These are phyloP conservation scores for Elongisporangium undulatum DNA, from an alignment of 352 stramenopile genomes.

Conservation along the genomic window DNA sequence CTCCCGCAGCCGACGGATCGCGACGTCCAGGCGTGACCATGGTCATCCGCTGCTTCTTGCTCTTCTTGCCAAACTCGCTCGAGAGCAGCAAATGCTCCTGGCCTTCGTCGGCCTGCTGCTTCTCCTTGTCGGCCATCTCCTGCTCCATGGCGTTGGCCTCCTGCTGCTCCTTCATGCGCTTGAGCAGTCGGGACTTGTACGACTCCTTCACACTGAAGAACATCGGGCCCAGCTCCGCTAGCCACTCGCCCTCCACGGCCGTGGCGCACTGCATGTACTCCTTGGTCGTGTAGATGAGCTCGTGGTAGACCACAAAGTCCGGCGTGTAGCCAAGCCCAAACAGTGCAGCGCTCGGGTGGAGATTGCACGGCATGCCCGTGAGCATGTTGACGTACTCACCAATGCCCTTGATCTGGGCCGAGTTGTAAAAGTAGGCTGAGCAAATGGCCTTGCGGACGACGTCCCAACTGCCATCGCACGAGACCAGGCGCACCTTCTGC, in stretches of 20 bases:
- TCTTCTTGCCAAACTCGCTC: conserved; percentile 13
- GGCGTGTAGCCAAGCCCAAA: conserved; percentile 98
- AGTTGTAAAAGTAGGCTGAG: conserved; percentile 99
- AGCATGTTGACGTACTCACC: conserved; percentile 99
- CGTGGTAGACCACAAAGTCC: conserved; percentile 99
- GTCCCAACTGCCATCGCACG: conserved; percentile 94
- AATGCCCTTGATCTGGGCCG: conserved; percentile 98
- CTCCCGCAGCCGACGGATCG: conserved; percentile 19
- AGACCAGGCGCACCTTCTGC: conserved; percentile 90
- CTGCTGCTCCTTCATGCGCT: conserved; percentile 85
- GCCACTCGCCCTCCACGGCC: conserved; percentile 98
- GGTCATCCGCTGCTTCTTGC: conserved; percentile 60
- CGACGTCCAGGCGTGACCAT: conserved; percentile 51
- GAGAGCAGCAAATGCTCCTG: conserved; percentile 12
- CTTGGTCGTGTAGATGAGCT: conserved; percentile 99
- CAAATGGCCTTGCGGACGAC: conserved; percentile 98
- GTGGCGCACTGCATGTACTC: conserved; percentile 98
- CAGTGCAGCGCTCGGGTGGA: conserved; percentile 97
- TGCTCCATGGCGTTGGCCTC: conserved; percentile 74
- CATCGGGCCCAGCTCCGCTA: conserved; percentile 98
- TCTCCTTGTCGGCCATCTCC: conserved; percentile 46
- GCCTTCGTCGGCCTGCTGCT: neutral
- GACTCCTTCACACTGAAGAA: conserved; percentile 99
- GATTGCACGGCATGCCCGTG: conserved; percentile 95
- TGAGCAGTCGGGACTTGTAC: conserved; percentile 90